Evolutionary conservation across 2,329 filamentous ascomycete species (phyloP).

Genomic region (Colletotrichum godetiae): DNA sequence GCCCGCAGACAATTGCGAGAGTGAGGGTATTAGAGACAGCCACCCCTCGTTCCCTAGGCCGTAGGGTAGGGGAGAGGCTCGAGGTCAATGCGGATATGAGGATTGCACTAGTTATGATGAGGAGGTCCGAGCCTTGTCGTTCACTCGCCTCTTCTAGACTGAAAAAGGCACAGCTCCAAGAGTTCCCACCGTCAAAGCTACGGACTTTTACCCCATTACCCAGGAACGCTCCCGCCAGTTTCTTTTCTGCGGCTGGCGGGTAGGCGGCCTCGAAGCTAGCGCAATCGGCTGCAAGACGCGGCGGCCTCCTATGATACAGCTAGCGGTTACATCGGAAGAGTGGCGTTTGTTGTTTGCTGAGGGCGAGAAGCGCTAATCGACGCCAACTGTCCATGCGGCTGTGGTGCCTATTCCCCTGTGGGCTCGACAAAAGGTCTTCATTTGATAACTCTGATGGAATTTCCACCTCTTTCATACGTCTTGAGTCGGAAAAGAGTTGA

Average conservation of each 20-base stretch:
- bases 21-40: constrained; percentile 30
- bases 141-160: constrained; percentile 16
- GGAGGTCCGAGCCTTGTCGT: constrained; percentile 30
- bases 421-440: constrained; percentile 6
- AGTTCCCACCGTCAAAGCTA: constrained; percentile 17
- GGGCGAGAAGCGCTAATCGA: constrained; percentile 7
- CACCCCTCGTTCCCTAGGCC: not conserved
- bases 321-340: constrained; percentile 24
- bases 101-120: constrained; percentile 32
- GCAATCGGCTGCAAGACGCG: constrained; percentile 13
- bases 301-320: constrained; percentile 18
- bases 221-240: not conserved
- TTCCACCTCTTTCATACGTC: not conserved
- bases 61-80: not conserved
- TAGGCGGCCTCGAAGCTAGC: constrained; percentile 5
- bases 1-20: not conserved
- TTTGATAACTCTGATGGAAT: not conserved
- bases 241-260: not conserved
- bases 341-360: constrained; percentile 16
- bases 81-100: constrained; percentile 34
- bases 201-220: not conserved
- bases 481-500: not conserved
- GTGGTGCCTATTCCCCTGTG: constrained; percentile 10
- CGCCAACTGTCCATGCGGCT: constrained; percentile 28
- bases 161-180: not conserved